Base-by-base conservation (phyloP, 2,329 filamentous ascomycete species). In the Lasiodiplodia theobromae region DNA sequence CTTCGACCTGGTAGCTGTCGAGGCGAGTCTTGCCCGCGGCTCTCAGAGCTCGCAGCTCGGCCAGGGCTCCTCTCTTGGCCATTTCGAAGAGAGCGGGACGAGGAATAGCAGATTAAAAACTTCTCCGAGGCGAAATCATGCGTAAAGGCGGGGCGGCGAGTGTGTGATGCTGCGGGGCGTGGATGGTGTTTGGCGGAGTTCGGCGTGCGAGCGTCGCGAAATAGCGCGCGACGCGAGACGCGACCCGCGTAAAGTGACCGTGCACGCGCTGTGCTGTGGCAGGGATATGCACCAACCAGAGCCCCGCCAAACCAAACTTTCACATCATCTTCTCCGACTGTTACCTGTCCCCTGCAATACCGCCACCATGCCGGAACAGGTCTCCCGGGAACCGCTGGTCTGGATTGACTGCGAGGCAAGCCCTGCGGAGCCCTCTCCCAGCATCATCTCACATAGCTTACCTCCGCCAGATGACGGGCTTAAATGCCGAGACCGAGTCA, bases 11-110 rank as follows among this genome's bases (percentile, higher is more conserved):
- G 83, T 98, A 99, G 69, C 87, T 89, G 74, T 94, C 91, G 72
- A 97, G 90, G 72, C 91, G 91, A 82, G 96, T 97, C 85, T 97
- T 97, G 81, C 96, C 96, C 66, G 94, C 89, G 75, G 92, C 89
- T 76, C 94, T 91, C 73, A 97, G 88, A 77, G 92, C 94, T 75
- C 88, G 88, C 72, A 98, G 88, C 85, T 97, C 92, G 65, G 92
- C 94, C 75, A 88, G 75, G 62, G 57, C 68, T 53, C 68, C 67
- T 67, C 62, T 38, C n/a, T 67, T 69, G 72, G 78, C 74, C 78
- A 80, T 80, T 68, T 10, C 76, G 47, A 66, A 23, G 37, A 37
- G 62, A 66, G 31, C 65, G 14, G 11, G 38, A 11, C 25, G 47
- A 7, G 3, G 3, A 16, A 21, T 34, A 5, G n/a, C 16, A 11